These are phyloP conservation scores for Vanderwaltozyma polyspora DNA, from an alignment of 805 yeast genomes.

Conservation along the genomic window DNA sequence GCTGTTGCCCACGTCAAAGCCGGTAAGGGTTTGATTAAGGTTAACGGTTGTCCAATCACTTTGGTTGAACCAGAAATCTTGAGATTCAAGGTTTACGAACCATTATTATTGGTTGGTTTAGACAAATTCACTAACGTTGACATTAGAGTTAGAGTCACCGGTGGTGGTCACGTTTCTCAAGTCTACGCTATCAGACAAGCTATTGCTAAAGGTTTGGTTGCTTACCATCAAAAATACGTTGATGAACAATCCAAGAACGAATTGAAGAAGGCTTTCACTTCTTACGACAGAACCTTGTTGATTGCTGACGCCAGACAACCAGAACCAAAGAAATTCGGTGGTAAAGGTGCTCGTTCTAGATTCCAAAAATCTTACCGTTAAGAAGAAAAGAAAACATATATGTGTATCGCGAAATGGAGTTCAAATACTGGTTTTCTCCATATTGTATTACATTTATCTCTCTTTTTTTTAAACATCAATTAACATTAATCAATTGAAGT, in stretches of 20 bases:
- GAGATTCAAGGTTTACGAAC: constrained; percentile 99
- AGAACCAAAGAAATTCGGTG: constrained; percentile 99
- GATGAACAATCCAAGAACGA: constrained; percentile 99
- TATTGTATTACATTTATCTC: no score
- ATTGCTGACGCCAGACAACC: constrained; percentile 99
- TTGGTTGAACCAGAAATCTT: constrained; percentile 98
- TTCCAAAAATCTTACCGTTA: constrained; percentile 99
- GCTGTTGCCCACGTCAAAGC: constrained; percentile 99
- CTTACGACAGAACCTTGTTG: constrained; percentile 98
- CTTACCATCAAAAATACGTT: constrained; percentile 98
- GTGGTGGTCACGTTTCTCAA: constrained; percentile 99
- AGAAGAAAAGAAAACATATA: no score
- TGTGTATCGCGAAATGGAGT: no score
- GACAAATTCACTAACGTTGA: constrained; percentile 98
- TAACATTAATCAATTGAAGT: no score
- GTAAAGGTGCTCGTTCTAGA: constrained; percentile 99
- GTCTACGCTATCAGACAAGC: constrained; percentile 99
- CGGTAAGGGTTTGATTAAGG: constrained; percentile 98
- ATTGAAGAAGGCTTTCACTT: constrained; percentile 92
- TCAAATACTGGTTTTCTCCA: no score
- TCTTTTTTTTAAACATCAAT: no score
- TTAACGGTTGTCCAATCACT: constrained; percentile 98
- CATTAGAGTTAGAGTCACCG: constrained; percentile 98
- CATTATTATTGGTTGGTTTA: constrained; percentile 93
- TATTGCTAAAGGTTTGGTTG: constrained; percentile 98